Base-by-base conservation (phyloP, 1,284 basidiomycete species). In the Amylostereum chailletii region DNA sequence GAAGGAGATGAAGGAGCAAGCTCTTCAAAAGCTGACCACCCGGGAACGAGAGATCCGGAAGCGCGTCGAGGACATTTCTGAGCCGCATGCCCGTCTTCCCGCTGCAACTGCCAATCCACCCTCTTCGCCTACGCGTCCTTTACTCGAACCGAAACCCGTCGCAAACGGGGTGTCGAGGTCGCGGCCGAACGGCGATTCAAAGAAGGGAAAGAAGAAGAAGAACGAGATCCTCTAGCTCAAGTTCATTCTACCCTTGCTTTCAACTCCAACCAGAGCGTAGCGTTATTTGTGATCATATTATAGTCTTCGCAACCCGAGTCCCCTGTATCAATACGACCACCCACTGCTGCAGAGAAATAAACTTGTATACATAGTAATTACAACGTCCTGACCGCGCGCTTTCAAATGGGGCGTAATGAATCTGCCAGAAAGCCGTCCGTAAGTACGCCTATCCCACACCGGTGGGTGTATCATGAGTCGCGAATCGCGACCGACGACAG, bases 31-130 rank as follows among this genome's bases (percentile, higher is more conserved):
- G 54, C 71, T 89, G 34, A 85, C 83, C 3, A 76, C 77, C 4
- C 73, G 77, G 48, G 86, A 89, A 63, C 81, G 83, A 42, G 83
- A 87, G 58, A 75, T 88, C 52, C 79, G 85, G 42, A 82, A 78
- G 62, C 74, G 74, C 45, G 80, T 89, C 37, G 83, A 87, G 60
- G 84, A 86, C 53, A 74, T 81, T 46, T 63, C 77, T 44, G 80
- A 82, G 53, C 75, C 77, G 31, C 71, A 75, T 41, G 60, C 66
- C 34, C 69, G 65, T 26, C 65, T 67, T 37, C 51, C 59, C 3
- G 46, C 45, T 29, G 33, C 54, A 32, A 48, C 48, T 30, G 7
- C 37, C 27, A 32, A 45, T 11, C 9, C 46, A 39, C 11, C 49
- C 51, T 36, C 49, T 48, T 34, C 69, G 68, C 11, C 63, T 71